Conservation (phyloP, 352 stramenopile genomes). For the Aphanomyces euteiches region DNA sequence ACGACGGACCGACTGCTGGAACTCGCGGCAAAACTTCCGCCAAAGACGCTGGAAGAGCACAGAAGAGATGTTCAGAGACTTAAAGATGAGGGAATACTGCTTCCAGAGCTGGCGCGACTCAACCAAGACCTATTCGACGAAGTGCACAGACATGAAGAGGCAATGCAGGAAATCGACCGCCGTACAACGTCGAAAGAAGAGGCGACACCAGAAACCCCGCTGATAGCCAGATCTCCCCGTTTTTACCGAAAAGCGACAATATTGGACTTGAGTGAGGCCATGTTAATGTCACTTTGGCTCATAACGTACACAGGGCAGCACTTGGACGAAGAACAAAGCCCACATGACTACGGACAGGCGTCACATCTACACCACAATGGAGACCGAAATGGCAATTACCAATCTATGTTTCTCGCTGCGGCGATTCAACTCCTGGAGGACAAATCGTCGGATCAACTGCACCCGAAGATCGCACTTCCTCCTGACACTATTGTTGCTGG, state of each 20-base stretch:
- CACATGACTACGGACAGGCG: no score
- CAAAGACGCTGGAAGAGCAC: conserved; percentile 10
- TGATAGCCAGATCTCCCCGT: background rate
- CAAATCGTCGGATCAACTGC: background rate
- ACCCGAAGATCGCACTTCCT: background rate
- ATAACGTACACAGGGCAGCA: no score
- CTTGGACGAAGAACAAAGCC: no score
- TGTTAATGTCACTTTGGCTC: no score
- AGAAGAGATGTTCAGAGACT: background rate
- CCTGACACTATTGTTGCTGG: conserved; percentile 23
- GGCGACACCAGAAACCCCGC: background rate
- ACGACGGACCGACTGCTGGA: conserved; percentile 20
- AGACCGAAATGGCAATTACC: conserved; percentile 6
- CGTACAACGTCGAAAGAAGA: background rate
- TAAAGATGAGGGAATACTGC: conserved; percentile 13
- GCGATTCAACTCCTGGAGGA: conserved; percentile 28
- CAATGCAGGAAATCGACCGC: conserved; percentile 4
- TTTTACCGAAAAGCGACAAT: background rate
- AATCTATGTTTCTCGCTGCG: conserved; percentile 26
- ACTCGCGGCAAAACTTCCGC: conserved; percentile 13
- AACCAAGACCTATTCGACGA: conserved; percentile 15
- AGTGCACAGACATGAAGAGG: background rate
- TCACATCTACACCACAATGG: no score
- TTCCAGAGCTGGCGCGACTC: conserved; percentile 16
- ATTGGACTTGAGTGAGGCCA: no score